phyloP scores from a whole-genome alignment of 2,329 filamentous ascomycete genomes.

The Dactylellina parvicollis region DNA sequence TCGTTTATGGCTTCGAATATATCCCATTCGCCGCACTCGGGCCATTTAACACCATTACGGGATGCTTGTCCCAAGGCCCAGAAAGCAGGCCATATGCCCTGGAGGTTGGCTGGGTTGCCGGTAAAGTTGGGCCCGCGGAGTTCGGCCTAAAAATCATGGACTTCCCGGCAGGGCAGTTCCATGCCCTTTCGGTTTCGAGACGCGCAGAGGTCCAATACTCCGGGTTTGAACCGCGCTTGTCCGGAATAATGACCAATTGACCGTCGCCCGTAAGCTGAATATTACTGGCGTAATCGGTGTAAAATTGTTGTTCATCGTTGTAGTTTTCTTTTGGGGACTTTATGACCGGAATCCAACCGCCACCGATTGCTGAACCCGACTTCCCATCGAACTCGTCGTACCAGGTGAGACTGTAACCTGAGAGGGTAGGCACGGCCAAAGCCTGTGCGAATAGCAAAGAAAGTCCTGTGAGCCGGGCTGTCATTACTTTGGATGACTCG shows the following conservation, averaged over 20 bases:
- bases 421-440: slow-evolving; percentile 17
- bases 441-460: slow-evolving; percentile 14
- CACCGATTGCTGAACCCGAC: background rate
- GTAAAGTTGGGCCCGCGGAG: slow-evolving; percentile 63
- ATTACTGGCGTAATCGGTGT: slow-evolving; percentile 64
- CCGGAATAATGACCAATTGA: slow-evolving; percentile 62
- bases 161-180: slow-evolving; percentile 60
- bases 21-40: slow-evolving; percentile 64
- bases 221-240: slow-evolving; percentile 56
- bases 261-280: slow-evolving; percentile 63
- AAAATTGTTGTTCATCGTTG: slow-evolving; percentile 66
- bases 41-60: slow-evolving; percentile 63
- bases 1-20: slow-evolving; percentile 64
- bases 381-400: slow-evolving; percentile 60
- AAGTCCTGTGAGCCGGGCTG: slow-evolving; percentile 6
- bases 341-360: slow-evolving; percentile 13
- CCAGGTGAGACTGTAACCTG: slow-evolving; percentile 54
- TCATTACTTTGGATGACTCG: slow-evolving; percentile 1
- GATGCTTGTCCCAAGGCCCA: slow-evolving; percentile 63
- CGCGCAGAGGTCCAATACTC: slow-evolving; percentile 64
- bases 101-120: slow-evolving; percentile 58
- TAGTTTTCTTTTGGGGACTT: slow-evolving; percentile 57
- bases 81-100: slow-evolving; percentile 64
- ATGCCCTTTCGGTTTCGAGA: slow-evolving; percentile 62
- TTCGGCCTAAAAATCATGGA: slow-evolving; percentile 62